Conservation (phyloP, 306 rosid genomes). For the Castanea crenata region DNA sequence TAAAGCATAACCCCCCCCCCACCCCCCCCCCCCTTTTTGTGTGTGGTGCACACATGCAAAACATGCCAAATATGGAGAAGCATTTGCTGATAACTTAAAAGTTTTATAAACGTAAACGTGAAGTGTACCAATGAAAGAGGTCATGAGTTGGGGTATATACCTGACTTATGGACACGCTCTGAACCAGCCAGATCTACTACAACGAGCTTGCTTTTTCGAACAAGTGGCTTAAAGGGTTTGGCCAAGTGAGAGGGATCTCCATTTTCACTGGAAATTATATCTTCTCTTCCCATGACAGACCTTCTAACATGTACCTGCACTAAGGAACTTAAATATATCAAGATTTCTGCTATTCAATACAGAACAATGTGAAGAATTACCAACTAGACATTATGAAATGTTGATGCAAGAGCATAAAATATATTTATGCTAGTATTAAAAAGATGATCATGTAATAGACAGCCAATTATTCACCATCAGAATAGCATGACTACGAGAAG, state of each 20-base stretch:
- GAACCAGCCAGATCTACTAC: slow-evolving; percentile 99
- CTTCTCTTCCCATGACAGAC: slow-evolving; percentile 68
- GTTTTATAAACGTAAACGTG: not conserved
- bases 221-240: slow-evolving; percentile 74
- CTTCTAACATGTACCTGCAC: slow-evolving; percentile 83
- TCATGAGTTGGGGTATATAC: slow-evolving; percentile 37
- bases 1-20: not conserved
- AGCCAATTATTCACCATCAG: slow-evolving; percentile 64
- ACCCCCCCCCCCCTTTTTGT: not conserved
- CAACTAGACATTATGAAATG: slow-evolving; percentile 5
- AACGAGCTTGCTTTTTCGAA: slow-evolving; percentile 90
- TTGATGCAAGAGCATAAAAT: slow-evolving; percentile 10
- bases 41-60: not conserved
- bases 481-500: slow-evolving; percentile 97
- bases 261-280: slow-evolving; percentile 54
- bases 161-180: slow-evolving; percentile 96
- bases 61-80: not conserved
- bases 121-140: not conserved
- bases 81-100: not conserved
- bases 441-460: slow-evolving; percentile 7
- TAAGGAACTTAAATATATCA: slow-evolving; percentile 32
- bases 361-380: slow-evolving; percentile 13
- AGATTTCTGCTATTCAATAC: slow-evolving; percentile 20
- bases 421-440: not conserved
- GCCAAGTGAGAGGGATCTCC: slow-evolving; percentile 66